phyloP scores from a whole-genome alignment of 129 eudicot genomes.

The Lactuca saligna region DNA sequence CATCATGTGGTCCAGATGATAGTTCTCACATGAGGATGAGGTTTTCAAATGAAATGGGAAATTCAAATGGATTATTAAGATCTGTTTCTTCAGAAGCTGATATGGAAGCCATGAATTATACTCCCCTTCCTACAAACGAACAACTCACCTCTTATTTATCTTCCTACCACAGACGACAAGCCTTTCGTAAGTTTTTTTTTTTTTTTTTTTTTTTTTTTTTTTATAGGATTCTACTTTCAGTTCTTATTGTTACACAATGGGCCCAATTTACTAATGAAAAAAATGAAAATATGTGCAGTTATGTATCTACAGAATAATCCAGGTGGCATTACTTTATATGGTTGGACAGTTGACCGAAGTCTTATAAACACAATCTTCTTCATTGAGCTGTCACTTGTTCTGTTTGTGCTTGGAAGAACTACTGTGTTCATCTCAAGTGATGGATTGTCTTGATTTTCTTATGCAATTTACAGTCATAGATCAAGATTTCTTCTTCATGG shows the following conservation, averaged over 20 bases:
- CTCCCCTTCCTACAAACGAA: constrained; percentile 40
- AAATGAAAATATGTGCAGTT: constrained; percentile 45
- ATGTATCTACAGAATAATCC: constrained; percentile 87
- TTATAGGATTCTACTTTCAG: too few species aligned
- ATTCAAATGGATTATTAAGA: constrained; percentile 23
- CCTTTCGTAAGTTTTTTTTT: constrained; percentile 59
- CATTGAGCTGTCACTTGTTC: constrained; percentile 67
- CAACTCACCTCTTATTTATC: constrained; percentile 62
- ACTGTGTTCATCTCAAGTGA: constrained; percentile 43
- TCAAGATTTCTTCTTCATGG: constrained; percentile 24
- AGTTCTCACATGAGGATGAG: constrained; percentile 51
- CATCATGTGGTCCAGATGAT: constrained; percentile 58
- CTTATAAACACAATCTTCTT: constrained; percentile 76
- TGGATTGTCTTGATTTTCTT: constrained; percentile 8
- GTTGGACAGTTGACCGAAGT: constrained; percentile 79
- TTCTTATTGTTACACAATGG: too few species aligned
- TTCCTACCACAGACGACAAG: constrained; percentile 76
- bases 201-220: too few species aligned
- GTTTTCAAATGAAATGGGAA: constrained; percentile 34
- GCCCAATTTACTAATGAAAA: too few species aligned
- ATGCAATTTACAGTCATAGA: not conserved
- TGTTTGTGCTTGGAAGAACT: constrained; percentile 74
- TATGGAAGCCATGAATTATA: constrained; percentile 62
- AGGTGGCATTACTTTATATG: constrained; percentile 82
- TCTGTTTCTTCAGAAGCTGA: constrained; percentile 59